phyloP scores from a whole-genome alignment of 1,284 basidiomycete genomes.

The Ganoderma meredithae region DNA sequence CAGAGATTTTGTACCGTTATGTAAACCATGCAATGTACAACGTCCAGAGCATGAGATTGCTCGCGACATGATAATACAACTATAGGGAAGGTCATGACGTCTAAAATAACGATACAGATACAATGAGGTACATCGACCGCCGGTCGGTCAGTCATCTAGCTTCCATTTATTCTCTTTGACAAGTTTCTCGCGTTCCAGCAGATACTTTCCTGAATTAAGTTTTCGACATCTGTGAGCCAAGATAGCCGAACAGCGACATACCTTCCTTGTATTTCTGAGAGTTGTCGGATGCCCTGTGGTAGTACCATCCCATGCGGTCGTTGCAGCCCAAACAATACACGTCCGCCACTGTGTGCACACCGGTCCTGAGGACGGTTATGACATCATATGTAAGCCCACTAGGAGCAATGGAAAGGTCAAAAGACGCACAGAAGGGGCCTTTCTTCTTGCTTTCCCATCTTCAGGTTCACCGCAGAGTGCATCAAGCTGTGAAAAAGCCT shows the following conservation, averaged over 20 bases:
- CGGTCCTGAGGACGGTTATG: constrained; percentile 59
- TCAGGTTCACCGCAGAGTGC: constrained; percentile 80
- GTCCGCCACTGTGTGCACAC: constrained; percentile 85
- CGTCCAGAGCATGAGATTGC: constrained; percentile 2
- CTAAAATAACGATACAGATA: background rate
- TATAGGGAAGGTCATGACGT: background rate
- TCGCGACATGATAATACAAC: background rate
- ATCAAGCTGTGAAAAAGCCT: constrained; percentile 61
- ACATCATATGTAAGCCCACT: background rate
- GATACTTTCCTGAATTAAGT: constrained; percentile 81
- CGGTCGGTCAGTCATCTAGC: constrained; percentile 47
- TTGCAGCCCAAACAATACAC: constrained; percentile 82
- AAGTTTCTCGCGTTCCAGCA: constrained; percentile 83
- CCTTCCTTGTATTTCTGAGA: constrained; percentile 92
- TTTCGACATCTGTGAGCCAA: background rate
- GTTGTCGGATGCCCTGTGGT: constrained; percentile 80
- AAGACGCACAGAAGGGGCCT: constrained; percentile 68
- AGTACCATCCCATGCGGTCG: constrained; percentile 84
- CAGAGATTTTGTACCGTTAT: constrained; percentile 36
- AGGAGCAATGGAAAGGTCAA: background rate
- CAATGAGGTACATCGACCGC: background rate
- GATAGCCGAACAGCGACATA: constrained; percentile 37
- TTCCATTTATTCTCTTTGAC: constrained; percentile 85
- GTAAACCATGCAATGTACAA: constrained; percentile 36
- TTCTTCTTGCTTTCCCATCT: constrained; percentile 78